These are phyloP conservation scores for Puccinellia tenuiflora DNA, from an alignment of 176 grass and related monocot genomes.

Conservation along the genomic window DNA sequence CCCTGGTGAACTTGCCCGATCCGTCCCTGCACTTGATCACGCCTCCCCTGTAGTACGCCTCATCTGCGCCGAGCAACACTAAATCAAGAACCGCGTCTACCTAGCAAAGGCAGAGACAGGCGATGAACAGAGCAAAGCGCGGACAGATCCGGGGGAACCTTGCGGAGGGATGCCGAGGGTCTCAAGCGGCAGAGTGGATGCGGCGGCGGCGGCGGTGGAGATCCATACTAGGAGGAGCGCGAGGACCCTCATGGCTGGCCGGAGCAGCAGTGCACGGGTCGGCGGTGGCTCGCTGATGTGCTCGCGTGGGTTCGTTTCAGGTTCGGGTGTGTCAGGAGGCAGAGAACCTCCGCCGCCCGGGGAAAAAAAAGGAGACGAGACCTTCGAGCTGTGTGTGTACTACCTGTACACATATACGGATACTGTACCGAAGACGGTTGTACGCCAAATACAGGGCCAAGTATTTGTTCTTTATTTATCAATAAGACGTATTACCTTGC, in stretches of 20 bases:
- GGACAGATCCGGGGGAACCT: slow-evolving; percentile 48
- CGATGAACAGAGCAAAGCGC: background rate
- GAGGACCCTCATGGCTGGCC: slow-evolving; percentile 27
- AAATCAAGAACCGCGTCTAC: slow-evolving; percentile 30
- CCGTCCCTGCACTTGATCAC: slow-evolving; percentile 93
- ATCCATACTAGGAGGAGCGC: slow-evolving; percentile 19
- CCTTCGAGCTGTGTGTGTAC: too few species aligned
- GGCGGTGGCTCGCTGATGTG: background rate
- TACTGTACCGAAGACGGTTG: background rate
- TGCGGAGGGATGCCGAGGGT: slow-evolving; percentile 67
- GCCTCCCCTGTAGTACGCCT: slow-evolving; percentile 63
- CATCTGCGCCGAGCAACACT: slow-evolving; percentile 47
- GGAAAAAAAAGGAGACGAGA: background rate
- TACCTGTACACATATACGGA: background rate
- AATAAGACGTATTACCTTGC: too few species aligned
- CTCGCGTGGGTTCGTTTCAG: background rate
- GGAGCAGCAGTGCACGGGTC: background rate
- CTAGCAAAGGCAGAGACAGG: background rate
- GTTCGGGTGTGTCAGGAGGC: background rate
- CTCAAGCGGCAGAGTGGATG: slow-evolving; percentile 36
- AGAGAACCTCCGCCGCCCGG: background rate
- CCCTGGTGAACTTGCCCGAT: slow-evolving; percentile 74
- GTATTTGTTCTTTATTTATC: too few species aligned
- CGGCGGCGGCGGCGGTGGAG: slow-evolving; percentile 16
- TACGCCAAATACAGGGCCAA: too few species aligned